phyloP scores from a whole-genome alignment of 2,329 filamentous ascomycete species.

The Cladobotryum protrusum region DNA sequence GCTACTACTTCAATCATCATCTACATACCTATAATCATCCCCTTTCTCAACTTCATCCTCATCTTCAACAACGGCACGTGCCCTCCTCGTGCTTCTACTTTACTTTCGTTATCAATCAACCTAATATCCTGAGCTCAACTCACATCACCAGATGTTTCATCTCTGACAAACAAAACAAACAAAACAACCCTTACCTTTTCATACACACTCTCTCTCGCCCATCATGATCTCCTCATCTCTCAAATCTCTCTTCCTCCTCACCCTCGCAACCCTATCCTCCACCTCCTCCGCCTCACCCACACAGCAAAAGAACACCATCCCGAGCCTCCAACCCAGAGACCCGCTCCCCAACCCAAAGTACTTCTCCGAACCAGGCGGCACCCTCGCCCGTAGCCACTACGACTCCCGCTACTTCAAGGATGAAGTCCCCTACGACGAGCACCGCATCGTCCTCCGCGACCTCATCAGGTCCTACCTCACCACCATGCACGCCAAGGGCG shows the following conservation, averaged over 20 bases:
- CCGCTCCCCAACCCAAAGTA: slow-evolving; percentile 42
- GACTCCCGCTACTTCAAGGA: slow-evolving; percentile 63
- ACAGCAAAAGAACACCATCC: background rate
- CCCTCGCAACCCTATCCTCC: background rate
- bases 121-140: no score
- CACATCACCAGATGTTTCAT: no score
- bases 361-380: slow-evolving; percentile 58
- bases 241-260: slow-evolving; percentile 3
- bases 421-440: slow-evolving; percentile 59
- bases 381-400: slow-evolving; percentile 62
- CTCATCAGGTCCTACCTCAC: slow-evolving; percentile 70
- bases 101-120: no score
- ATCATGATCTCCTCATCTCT: slow-evolving; percentile 9
- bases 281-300: slow-evolving; percentile 2
- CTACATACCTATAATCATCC: no score
- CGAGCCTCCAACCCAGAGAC: background rate
- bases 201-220: no score
- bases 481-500: slow-evolving; percentile 54
- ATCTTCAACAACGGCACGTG: no score
- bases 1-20: no score
- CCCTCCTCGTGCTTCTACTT: no score
- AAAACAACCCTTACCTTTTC: no score
- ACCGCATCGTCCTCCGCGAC: slow-evolving; percentile 58
- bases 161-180: no score
- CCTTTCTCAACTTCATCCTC: no score